These are phyloP conservation scores for Aspergillus tanneri DNA, from an alignment of 2,329 filamentous ascomycete genomes.

Conservation along the genomic window DNA sequence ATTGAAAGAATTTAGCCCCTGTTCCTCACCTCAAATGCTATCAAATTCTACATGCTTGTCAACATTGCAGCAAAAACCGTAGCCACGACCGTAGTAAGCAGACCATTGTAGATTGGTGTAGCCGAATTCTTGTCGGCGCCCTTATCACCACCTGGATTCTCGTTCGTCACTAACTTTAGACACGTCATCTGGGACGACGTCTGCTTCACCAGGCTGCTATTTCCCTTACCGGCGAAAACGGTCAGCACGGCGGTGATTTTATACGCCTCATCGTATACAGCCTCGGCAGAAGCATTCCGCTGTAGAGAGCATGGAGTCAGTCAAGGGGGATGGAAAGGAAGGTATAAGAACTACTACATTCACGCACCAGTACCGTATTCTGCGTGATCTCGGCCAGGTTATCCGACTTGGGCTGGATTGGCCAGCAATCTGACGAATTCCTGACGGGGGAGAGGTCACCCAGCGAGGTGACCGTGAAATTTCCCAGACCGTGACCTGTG, in stretches of 20 bases:
- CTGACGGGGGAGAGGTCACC: conserved; percentile 1
- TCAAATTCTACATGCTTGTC: too few species aligned
- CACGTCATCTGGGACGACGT: conserved; percentile 19
- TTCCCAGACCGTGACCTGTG: conserved; percentile 5
- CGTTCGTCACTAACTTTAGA: conserved; percentile 15
- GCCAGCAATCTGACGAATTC: conserved; percentile 14
- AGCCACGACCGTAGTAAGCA: too few species aligned
- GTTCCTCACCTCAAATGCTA: too few species aligned
- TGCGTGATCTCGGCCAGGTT: conserved; percentile 4
- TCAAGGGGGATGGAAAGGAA: background rate
- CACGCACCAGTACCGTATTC: conserved; percentile 2
- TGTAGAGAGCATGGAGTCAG: background rate
- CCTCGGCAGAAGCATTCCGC: conserved; percentile 6
- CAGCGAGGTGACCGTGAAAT: conserved; percentile 11
- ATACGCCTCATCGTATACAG: conserved; percentile 10
- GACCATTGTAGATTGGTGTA: too few species aligned
- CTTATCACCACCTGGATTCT: background rate
- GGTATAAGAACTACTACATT: background rate
- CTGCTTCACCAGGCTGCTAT: conserved; percentile 10
- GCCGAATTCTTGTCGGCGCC: background rate
- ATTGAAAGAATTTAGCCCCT: too few species aligned
- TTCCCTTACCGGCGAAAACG: conserved; percentile 9
- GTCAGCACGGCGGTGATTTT: conserved; percentile 18
- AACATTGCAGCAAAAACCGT: too few species aligned
- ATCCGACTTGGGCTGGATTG: conserved; percentile 15